Base-by-base conservation (phyloP, 176 grass and related monocot species). In the Oryza glaberrima region DNA sequence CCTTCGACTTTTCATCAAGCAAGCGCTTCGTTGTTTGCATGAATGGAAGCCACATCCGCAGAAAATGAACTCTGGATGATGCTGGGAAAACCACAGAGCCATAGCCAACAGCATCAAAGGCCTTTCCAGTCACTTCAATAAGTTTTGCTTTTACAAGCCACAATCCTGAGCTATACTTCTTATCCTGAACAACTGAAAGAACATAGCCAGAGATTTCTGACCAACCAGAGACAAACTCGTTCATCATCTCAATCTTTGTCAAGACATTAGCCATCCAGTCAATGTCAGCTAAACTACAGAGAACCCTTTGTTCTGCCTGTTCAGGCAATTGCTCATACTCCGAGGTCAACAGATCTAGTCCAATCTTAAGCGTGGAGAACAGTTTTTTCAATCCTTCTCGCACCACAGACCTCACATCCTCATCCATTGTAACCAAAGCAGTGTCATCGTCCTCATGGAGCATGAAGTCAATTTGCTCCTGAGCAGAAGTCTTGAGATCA, bases 381-480 rank as follows among this genome's bases (percentile, higher is more conserved):
- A 98, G 81, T 74, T 90, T 90, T 64, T 26, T 83, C 72, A 90
- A 77, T 61, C 96, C 93, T 67, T 75, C 81, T 75, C 12, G 82
- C 61, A 90, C 75, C 76, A 87, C 81, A 67, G 82, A 98, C 65
- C 76, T 95, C 73, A 98, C 90, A 73, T 95, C 93, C 72, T 92
- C 89, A 90, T 98, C 96, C 74, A 89, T 88, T 45, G 77, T 82
- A 72, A 95, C 81, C 49, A 95, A 90, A 85, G 93, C 87, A 80
- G 82, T 85, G 43, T 94, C 91, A 76, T 85, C 89, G 65, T 95
- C 96, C 40, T 90, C 83, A 34, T 92, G 83, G 78, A 98, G 92
- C 93, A 98, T 98, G 81, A 95, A 98, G 68, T 98, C 96, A 41
- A 95, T 86, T 94, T 98, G 96, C 78, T 98, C 96, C 75, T 98